A percentile compares a stretch with the other conserved stretches of the same genome.
These are phyloP conservation scores for Tuber umbilicatum DNA, from an alignment of 495 filamentous ascomycete species.

Conservation along the genomic window DNA sequence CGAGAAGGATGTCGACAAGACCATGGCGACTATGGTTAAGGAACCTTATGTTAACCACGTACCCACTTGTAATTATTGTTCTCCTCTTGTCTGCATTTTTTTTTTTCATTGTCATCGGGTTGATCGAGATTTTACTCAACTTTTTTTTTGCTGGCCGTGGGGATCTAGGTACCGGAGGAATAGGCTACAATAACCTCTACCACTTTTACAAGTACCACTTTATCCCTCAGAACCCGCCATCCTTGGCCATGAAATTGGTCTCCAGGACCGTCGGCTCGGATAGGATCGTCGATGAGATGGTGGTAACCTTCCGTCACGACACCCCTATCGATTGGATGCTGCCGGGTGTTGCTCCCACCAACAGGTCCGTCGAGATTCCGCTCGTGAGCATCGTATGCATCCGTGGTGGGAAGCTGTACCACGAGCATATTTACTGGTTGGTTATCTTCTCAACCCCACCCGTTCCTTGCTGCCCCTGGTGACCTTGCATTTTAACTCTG, in stretches of 20 bases:
- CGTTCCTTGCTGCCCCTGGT: neutral
- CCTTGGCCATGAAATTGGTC: constrained; percentile 61
- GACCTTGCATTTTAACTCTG: neutral
- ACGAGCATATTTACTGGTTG: constrained; percentile 76
- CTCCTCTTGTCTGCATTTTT: constrained; percentile 46
- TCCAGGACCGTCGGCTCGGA: constrained; percentile 61
- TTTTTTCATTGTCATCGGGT: neutral
- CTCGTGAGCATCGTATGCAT: constrained; percentile 70
- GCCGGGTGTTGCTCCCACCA: constrained; percentile 67
- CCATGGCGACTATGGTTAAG: constrained; percentile 56
- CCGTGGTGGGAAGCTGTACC: constrained; percentile 64
- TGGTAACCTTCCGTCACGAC: constrained; percentile 63
- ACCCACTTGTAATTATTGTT: constrained; percentile 42
- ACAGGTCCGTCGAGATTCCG: constrained; percentile 60
- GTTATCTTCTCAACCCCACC: neutral
- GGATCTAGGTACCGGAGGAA: constrained; percentile 54
- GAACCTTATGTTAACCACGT: constrained; percentile 58
- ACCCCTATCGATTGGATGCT: constrained; percentile 71
- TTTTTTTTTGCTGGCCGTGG: neutral
- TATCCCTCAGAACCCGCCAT: constrained; percentile 61
- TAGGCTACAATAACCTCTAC: constrained; percentile 60
- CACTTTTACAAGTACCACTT: constrained; percentile 71
- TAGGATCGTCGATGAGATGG: constrained; percentile 54
- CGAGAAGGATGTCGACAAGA: constrained; percentile 50
- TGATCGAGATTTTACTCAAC: constrained; percentile 27